Evolutionary conservation across 192 early-diverging fungal species (phyloP), one percentile per base, ranked within the genome.

Genomic region (Backusella luteola): DNA sequence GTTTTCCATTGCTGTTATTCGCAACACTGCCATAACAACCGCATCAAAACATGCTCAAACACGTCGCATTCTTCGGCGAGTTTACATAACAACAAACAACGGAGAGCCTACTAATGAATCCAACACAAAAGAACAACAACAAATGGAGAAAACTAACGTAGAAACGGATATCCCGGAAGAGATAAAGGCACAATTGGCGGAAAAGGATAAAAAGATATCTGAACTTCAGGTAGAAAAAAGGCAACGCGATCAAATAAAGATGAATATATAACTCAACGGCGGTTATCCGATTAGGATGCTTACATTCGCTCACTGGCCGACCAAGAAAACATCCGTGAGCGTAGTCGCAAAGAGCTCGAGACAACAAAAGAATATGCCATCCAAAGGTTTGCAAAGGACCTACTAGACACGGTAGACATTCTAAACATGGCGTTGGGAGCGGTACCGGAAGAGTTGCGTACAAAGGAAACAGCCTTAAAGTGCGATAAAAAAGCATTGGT

Each of bases 341-440:
- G 97, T 38, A 92, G 93, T 41, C 91, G 91, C 76, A 90, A 88
- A 74, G 98, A 99, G 83, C 85, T 96, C 11, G 90, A 92, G 23
- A 88, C 89, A 49, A 89, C 92, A 41, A 89, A 93, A 66, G 84
- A 89, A 8, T 99, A 90, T 85, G 94, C 97, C 0, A 96, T 99
- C 76, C 95, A 95, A 85, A 97, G 96, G 87, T 99, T 99, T 81
- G 96, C 96, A 79, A 98, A 96, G 84, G 97, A 99, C 76, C 84
- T 99, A 41, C 80, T 99, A 3, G 91, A 94, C 34, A 94, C 94
- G 0, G 94, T 93, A 15, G 98, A 99, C 80, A 92, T 98, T 39
- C 86, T 99, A 66, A 85, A 84, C 69, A 86, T 99, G 78, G 97
- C 98, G 6, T 83, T 99, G 41, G 89, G 92, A 69, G 87, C 96